A percentile compares a stretch with the other conserved stretches of the same genome.
phyloP scores from a whole-genome alignment of 805 yeast species.

The Yarrowia hollandica region DNA sequence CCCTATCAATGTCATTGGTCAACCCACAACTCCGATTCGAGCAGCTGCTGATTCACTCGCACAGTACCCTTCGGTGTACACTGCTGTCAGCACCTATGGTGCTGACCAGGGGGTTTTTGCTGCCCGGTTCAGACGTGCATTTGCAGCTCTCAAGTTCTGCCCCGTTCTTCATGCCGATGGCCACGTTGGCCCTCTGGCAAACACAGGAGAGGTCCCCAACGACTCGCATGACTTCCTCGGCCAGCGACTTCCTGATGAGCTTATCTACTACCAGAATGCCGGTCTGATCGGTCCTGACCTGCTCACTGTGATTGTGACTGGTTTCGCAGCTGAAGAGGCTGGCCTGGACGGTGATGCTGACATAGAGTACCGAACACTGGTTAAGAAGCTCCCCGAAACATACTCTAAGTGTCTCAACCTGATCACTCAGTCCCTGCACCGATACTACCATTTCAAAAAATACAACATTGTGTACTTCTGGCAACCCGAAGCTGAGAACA shows the following conservation, averaged over 20 bases:
- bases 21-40: conserved; percentile 33
- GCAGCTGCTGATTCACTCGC: conserved; percentile 39
- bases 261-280: conserved; percentile 73
- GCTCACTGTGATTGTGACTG: conserved; percentile 66
- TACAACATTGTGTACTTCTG: conserved; percentile 55
- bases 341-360: conserved; percentile 66
- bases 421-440: conserved; percentile 68
- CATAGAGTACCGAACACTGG: conserved; percentile 56
- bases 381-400: conserved; percentile 44
- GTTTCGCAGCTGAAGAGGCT: conserved; percentile 59
- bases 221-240: conserved; percentile 82
- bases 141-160: conserved; percentile 64
- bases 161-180: conserved; percentile 76
- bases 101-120: conserved; percentile 39
- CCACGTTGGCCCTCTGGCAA: conserved; percentile 56
- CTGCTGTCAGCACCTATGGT: conserved; percentile 36
- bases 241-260: conserved; percentile 82
- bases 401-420: conserved; percentile 66
- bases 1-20: conserved; percentile 30
- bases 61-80: conserved; percentile 38
- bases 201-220: conserved; percentile 61
- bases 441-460: conserved; percentile 78
- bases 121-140: conserved; percentile 63
- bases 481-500: conserved; percentile 39
- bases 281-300: conserved; percentile 69